Evolutionary conservation across 177 flowering plant genomes (phyloP), one percentile per base, ranked within the genome.

Genomic region (Telopea speciosissima): DNA sequence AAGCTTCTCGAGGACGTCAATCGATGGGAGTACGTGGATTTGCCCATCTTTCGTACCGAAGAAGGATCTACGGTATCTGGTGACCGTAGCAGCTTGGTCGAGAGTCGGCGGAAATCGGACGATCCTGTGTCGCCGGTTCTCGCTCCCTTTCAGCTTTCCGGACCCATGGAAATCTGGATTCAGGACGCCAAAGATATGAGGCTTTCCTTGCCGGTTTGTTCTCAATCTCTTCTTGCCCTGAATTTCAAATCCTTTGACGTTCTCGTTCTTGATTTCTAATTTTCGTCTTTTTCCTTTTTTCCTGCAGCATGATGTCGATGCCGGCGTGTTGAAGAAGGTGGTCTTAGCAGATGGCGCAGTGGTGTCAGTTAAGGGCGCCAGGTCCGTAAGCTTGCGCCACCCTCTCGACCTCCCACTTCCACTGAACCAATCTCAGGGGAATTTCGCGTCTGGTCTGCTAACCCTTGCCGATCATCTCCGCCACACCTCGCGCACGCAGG

Each of bases 121-220:
- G 77, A 79, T 5, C 63, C 36, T 1, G 79, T 63, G 42, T 70
- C 78, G 77, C 94, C 96, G 3, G 96, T 90, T 69, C 73, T 95
- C 80, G 92, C 90, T 16, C 98, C 97, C 22, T 95, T 95, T 75
- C 97, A 95, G 79, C 78, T 95, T 72, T 96, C 94, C 1, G 97
- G 98, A 28, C 98, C 97, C 1, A 91, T 95, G 97, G 98, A 95
- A 81, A 79, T 95, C 1, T 95, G 98, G 98, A 89, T 95, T 81
- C 96, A 91, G 78, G 98, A 95, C 75, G 98, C 89, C 44, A 82
- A 93, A 33, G 85, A 88, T 66, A 85, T 95, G 91, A 76, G 98
- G 70, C 71, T 95, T 62, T 89, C 97, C 0, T 73, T 95, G 71
- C 97, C 97, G 49, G 99, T 92, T 58, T 81, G 84, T 75, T 63